A percentile compares a stretch with the other conserved stretches of the same genome.
Evolutionary conservation across 139 green algal species (phyloP).

Genomic region (Ettlia oleoabundans): DNA sequence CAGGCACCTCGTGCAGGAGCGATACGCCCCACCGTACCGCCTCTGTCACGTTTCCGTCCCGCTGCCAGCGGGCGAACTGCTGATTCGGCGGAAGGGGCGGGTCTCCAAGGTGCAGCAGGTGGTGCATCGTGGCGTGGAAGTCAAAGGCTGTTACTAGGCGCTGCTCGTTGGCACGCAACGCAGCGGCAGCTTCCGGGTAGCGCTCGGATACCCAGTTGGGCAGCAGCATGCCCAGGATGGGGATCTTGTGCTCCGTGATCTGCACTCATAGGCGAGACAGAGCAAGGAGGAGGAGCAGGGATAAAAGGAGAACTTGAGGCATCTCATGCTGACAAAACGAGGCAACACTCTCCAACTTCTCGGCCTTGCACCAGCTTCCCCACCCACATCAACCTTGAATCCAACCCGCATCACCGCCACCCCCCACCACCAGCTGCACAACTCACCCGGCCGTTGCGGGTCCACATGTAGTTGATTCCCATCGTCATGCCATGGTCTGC

Average conservation of each 20-base stretch:
- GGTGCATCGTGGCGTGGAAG: conserved; percentile 17
- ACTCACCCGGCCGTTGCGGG: not conserved
- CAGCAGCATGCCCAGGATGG: conserved; percentile 17
- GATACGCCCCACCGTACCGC: conserved; percentile 13
- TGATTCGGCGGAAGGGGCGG: not conserved
- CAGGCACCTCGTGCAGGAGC: not conserved
- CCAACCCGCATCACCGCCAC: not conserved
- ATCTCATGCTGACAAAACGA: too few relatives aligned
- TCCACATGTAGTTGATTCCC: conserved; percentile 20
- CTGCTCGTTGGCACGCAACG: conserved; percentile 26
- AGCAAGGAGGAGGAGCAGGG: too few relatives aligned
- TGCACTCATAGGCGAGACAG: too few relatives aligned
- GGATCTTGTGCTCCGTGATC: conserved; percentile 19
- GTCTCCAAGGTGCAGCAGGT: conserved; percentile 29
- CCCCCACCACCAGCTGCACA: not conserved
- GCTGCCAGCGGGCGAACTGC: not conserved
- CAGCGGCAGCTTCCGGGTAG: not conserved
- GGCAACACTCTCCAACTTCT: too few relatives aligned
- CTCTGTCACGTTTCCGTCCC: not conserved
- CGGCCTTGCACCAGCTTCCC: too few relatives aligned
- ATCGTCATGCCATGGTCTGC: conserved; percentile 19
- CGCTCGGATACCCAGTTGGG: not conserved
- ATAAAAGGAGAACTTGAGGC: too few relatives aligned
- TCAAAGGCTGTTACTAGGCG: not conserved
- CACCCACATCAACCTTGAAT: not conserved